Evolutionary conservation across 306 rosid genomes (phyloP).

Genomic region (Spatholobus suberectus): DNA sequence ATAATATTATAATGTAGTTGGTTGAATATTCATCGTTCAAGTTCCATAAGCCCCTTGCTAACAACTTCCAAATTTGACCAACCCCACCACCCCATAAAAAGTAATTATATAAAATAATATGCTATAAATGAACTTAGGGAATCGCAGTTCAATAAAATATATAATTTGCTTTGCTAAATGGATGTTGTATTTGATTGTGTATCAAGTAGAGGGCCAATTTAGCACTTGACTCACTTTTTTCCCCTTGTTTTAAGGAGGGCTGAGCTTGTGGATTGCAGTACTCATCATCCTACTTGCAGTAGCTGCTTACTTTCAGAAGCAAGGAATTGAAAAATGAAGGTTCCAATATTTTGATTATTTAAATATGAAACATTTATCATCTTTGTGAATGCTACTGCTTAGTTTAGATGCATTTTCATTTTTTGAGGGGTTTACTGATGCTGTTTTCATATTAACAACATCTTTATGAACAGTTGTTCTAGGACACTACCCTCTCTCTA

Average conservation of each 20-base stretch:
- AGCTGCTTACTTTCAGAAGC: constrained; percentile 63
- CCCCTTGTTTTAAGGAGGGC: constrained; percentile 57
- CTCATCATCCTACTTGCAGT: constrained; percentile 68
- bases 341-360: constrained; percentile 23
- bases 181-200: constrained; percentile 6
- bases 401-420: constrained; percentile 28
- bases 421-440: constrained; percentile 28
- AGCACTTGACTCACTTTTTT: constrained; percentile 9
- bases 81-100: neutral
- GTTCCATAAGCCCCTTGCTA: neutral
- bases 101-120: neutral
- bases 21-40: neutral
- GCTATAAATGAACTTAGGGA: constrained; percentile 12
- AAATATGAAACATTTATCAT: constrained; percentile 9
- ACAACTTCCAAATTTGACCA: neutral
- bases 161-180: constrained; percentile 15
- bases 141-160: neutral
- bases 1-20: neutral
- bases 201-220: neutral
- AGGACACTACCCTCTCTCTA: constrained; percentile 22
- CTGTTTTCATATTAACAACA: neutral
- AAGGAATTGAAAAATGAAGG: constrained; percentile 41
- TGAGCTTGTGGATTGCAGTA: constrained; percentile 70
- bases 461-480: constrained; percentile 14
- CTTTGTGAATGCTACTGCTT: constrained; percentile 5